Evolutionary conservation across 768 basidiomycete genomes (phyloP).

Genomic region (Pisolithus microcarpus): DNA sequence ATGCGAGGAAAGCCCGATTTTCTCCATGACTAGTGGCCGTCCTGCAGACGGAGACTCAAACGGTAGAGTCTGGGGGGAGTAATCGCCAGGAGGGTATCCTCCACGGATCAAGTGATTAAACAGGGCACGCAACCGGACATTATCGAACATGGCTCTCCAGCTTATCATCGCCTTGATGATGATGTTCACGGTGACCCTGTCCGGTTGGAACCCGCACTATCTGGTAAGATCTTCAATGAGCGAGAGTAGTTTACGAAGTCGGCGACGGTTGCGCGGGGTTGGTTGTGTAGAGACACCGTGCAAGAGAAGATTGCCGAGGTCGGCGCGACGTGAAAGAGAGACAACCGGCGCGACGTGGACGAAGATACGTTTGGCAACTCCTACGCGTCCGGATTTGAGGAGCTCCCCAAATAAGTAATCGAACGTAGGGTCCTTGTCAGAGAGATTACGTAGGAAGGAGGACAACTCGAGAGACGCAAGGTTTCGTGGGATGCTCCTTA

Average conservation of each 20-base stretch:
- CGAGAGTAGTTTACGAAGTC: slow-evolving; percentile 36
- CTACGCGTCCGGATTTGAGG: slow-evolving; percentile 29
- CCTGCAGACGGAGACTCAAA: slow-evolving; percentile 33
- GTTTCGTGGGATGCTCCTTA: slow-evolving; percentile 1
- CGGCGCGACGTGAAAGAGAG: slow-evolving; percentile 31
- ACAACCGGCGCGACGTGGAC: slow-evolving; percentile 20
- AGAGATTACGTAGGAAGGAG: slow-evolving; percentile 9
- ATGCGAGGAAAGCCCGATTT: slow-evolving; percentile 25
- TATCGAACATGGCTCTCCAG: slow-evolving; percentile 41
- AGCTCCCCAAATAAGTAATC: slow-evolving; percentile 17
- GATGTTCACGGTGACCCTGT: slow-evolving; percentile 67
- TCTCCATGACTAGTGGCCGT: slow-evolving; percentile 26
- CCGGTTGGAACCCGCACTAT: slow-evolving; percentile 47
- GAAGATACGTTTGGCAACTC: slow-evolving; percentile 38
- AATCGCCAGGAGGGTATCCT: slow-evolving; percentile 45
- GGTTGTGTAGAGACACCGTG: slow-evolving; percentile 33
- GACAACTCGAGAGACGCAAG: slow-evolving; percentile 11
- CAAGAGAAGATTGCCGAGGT: slow-evolving; percentile 52
- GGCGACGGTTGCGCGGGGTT: slow-evolving; percentile 34
- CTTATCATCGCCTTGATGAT: slow-evolving; percentile 52
- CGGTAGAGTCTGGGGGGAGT: slow-evolving; percentile 31
- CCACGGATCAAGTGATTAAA: slow-evolving; percentile 57
- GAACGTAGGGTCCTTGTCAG: slow-evolving; percentile 4
- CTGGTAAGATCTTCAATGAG: slow-evolving; percentile 37
- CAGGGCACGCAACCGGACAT: slow-evolving; percentile 40